These are phyloP conservation scores for Amanita subjunquillea DNA, from an alignment of 768 basidiomycete genomes.

Conservation along the genomic window DNA sequence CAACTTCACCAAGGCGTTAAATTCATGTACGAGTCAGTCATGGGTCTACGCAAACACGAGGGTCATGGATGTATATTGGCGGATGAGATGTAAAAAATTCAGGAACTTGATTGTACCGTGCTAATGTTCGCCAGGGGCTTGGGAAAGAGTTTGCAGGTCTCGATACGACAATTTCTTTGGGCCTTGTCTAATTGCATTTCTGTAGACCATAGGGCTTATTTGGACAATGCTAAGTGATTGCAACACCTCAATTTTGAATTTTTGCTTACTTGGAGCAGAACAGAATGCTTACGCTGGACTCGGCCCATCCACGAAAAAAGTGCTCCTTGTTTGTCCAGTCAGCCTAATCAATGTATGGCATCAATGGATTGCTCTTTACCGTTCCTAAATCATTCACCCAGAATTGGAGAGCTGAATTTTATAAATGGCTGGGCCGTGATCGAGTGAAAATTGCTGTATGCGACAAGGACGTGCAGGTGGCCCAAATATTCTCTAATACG, in stretches of 20 bases:
- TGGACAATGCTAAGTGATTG: slow-evolving; percentile 82
- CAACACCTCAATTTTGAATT: neutral
- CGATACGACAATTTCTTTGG: neutral
- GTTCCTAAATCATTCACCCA: slow-evolving; percentile 17
- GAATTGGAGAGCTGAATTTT: slow-evolving; percentile 95
- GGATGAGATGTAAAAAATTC: slow-evolving; percentile 72
- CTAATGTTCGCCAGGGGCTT: slow-evolving; percentile 54
- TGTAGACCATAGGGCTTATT: slow-evolving; percentile 80
- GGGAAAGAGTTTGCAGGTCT: slow-evolving; percentile 87
- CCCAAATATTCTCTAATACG: slow-evolving; percentile 64
- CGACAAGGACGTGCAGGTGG: slow-evolving; percentile 32
- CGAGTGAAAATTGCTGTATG: slow-evolving; percentile 34
- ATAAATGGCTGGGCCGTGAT: slow-evolving; percentile 76
- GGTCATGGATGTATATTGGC: slow-evolving; percentile 93
- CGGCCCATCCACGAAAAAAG: slow-evolving; percentile 60
- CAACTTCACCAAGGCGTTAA: slow-evolving; percentile 41
- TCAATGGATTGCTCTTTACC: neutral
- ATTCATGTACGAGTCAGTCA: slow-evolving; percentile 93
- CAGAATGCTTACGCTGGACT: slow-evolving; percentile 70
- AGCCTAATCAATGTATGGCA: slow-evolving; percentile 66
- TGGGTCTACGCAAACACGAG: slow-evolving; percentile 88
- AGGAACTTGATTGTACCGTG: slow-evolving; percentile 4
- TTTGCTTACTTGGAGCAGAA: slow-evolving; percentile 30
- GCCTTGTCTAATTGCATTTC: neutral
- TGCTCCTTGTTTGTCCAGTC: slow-evolving; percentile 89